These are phyloP conservation scores for Phytophthora nicotianae DNA, from an alignment of 352 stramenopile species.

Conservation along the genomic window DNA sequence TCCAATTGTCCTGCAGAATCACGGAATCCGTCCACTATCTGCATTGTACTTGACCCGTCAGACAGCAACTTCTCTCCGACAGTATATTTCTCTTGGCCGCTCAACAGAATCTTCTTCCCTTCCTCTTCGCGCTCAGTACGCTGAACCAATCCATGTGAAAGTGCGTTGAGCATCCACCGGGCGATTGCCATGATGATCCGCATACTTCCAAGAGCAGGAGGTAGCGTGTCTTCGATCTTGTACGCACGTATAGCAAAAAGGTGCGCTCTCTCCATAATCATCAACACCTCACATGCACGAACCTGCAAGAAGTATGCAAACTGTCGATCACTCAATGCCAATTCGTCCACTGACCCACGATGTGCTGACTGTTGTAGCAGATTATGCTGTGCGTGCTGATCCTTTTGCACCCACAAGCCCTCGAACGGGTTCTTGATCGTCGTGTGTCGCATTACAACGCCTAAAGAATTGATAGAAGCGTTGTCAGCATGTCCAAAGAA, in stretches of 20 bases:
- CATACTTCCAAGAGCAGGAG: slow-evolving; percentile 34
- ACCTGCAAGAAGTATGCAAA: slow-evolving; percentile 87
- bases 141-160: slow-evolving; percentile 74
- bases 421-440: slow-evolving; percentile 82
- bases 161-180: slow-evolving; percentile 71
- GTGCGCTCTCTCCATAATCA: slow-evolving; percentile 66
- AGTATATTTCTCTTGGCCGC: slow-evolving; percentile 62
- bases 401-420: slow-evolving; percentile 68
- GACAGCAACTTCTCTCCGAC: slow-evolving; percentile 50
- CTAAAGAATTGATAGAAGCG: slow-evolving; percentile 69
- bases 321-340: slow-evolving; percentile 62
- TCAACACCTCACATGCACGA: slow-evolving; percentile 68
- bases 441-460: slow-evolving; percentile 66
- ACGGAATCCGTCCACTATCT: slow-evolving; percentile 53
- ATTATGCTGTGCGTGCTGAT: slow-evolving; percentile 18
- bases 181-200: slow-evolving; percentile 64
- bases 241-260: slow-evolving; percentile 56
- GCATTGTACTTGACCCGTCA: slow-evolving; percentile 46
- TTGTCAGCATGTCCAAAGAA: slow-evolving; percentile 69
- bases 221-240: slow-evolving; percentile 40
- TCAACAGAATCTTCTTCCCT: slow-evolving; percentile 61
- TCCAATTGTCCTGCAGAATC: slow-evolving; percentile 59
- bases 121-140: slow-evolving; percentile 65
- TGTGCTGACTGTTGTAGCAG: slow-evolving; percentile 14
- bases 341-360: slow-evolving; percentile 25